Conservation (phyloP, 2,329 filamentous ascomycete species). For the Sclerotinia glacialis region DNA sequence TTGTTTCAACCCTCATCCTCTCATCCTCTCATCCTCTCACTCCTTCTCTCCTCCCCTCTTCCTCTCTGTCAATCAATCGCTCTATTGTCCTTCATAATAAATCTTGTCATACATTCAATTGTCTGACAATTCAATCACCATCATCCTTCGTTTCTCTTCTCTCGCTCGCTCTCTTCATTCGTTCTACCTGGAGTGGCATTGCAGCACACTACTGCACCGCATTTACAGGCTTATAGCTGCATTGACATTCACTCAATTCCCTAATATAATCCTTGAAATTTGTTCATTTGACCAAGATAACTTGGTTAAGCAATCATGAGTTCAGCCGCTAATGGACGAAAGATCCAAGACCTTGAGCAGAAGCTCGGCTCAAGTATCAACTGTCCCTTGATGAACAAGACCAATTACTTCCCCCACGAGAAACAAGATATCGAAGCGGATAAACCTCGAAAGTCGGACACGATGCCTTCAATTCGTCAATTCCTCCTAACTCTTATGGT, state of each 20-base stretch:
- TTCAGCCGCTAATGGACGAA: conserved; percentile 27
- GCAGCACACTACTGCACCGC: conserved; percentile 3
- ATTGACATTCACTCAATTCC: conserved; percentile 12
- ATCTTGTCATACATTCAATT: conserved; percentile 23
- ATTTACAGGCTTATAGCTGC: background rate
- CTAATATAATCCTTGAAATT: conserved; percentile 6
- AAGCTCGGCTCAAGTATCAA: conserved; percentile 8
- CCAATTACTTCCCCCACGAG: conserved; percentile 13
- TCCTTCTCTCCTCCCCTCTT: no score
- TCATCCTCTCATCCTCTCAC: background rate
- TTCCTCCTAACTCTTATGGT: conserved; percentile 41
- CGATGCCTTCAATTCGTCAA: conserved; percentile 43
- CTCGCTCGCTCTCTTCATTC: conserved; percentile 7
- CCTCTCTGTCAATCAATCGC: background rate
- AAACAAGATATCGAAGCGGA: conserved; percentile 21
- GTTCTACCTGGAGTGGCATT: conserved; percentile 8
- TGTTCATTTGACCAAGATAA: background rate
- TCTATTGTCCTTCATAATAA: background rate
- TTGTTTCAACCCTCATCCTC: background rate
- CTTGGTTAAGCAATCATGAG: conserved; percentile 24
- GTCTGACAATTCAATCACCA: conserved; percentile 14
- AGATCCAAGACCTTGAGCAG: conserved; percentile 25
- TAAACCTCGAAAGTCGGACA: conserved; percentile 25
- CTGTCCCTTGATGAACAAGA: conserved; percentile 2
- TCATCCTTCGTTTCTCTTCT: conserved; percentile 15